Evolutionary conservation across 2,329 filamentous ascomycete species (phyloP), one percentile per base, ranked within the genome.

Genomic region (Xylariaceae sp.): DNA sequence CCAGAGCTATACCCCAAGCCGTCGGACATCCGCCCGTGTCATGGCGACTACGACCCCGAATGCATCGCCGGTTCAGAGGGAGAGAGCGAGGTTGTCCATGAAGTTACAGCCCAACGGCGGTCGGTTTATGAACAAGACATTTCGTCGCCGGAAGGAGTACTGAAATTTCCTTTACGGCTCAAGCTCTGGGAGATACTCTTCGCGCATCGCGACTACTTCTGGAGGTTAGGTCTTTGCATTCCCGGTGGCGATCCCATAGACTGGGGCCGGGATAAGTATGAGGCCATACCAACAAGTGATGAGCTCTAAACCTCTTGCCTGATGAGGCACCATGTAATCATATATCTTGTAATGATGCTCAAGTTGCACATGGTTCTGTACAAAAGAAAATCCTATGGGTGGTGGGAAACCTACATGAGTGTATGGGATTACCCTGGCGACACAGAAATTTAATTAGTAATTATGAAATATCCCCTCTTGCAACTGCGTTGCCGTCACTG

Each of bases 201-300:
- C 62, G 85, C 89, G 1, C 92, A 98, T 65, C 71, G 92, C 27
- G 92, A 98, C 65, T 98, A 98, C 62, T 97, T 98, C 64, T 94
- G 88, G 86, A 74, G 92, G 40, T 63, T 98, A 37, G 92, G 92
- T 0, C 67, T 97, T 21, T 98, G 92, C 64, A 70, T 96, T 2
- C 89, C 90, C 0, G 84, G 84, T 9, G 85, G 85, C 9, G 82
- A 84, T 57, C 81, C 81, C 3, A 67, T 69, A 31, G 75, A 85
- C 50, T 85, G 82, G 82, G 76, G 71, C 13, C 66, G 73, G 45
- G 68, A 71, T 31, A 61, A 57, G 42, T 70, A 76, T 55, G 62
- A 67, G 41, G 54, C 67, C 14, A 52, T 49, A 14, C 54, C 54
- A 31, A 50, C 52, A n/a, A 52, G 47, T 31, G 56, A 61, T 34